Conservation (phyloP, 208 protist species). For the Acanthamoeba castellanii region DNA sequence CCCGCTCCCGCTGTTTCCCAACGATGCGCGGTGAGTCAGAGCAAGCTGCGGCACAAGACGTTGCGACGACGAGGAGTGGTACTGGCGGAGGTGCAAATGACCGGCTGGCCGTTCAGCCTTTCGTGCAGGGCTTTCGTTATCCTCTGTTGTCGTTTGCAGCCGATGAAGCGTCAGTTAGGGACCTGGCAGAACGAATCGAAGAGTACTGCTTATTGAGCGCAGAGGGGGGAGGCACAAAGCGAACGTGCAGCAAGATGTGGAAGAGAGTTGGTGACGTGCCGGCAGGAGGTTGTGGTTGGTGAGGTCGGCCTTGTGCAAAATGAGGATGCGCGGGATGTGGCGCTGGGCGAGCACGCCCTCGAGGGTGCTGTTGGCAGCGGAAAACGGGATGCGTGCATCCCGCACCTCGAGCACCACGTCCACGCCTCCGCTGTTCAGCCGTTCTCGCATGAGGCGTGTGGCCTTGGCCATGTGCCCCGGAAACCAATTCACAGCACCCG, state of each 20-base stretch:
- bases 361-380: neutral
- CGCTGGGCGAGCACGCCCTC: conserved; percentile 45
- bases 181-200: neutral
- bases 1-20: neutral
- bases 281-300: conserved; percentile 48
- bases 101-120: neutral
- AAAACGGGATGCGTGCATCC: conserved; percentile 48
- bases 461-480: conserved; percentile 69
- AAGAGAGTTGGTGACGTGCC: neutral
- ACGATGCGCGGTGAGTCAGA: neutral
- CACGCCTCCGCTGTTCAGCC: conserved; percentile 7
- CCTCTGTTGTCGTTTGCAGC: neutral
- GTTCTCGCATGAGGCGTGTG: conserved; percentile 46
- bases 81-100: conserved; percentile 32
- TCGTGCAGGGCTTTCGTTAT: conserved; percentile 30
- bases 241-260: no score
- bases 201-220: neutral
- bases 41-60: no score
- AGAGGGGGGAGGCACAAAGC: neutral
- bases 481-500: conserved; percentile 64
- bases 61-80: neutral
- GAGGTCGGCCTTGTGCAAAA: conserved; percentile 61
- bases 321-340: neutral
- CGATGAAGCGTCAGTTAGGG: neutral
- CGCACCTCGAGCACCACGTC: conserved; percentile 59